These are phyloP conservation scores for Serendipita indica DNA, from an alignment of 768 basidiomycete genomes.

Conservation along the genomic window DNA sequence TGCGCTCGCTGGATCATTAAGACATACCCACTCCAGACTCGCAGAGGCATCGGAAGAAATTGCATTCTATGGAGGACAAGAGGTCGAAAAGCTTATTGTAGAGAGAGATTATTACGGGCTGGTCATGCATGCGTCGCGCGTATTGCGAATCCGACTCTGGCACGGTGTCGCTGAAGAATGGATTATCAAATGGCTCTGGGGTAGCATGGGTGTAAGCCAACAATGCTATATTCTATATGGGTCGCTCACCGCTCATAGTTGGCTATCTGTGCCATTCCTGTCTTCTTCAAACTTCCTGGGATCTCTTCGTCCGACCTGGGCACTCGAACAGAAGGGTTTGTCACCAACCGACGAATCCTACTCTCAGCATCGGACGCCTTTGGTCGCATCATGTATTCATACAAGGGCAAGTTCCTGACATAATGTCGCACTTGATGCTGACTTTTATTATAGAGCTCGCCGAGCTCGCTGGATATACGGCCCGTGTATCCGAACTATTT, in stretches of 20 bases:
- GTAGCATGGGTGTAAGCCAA: constrained; percentile 67
- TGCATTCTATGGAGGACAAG: constrained; percentile 77
- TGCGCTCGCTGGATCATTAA: constrained; percentile 73
- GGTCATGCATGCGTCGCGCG: constrained; percentile 70
- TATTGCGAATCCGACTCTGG: constrained; percentile 70
- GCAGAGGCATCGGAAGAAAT: constrained; percentile 82
- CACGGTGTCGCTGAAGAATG: constrained; percentile 89
- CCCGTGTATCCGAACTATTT: constrained; percentile 74
- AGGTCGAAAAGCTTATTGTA: constrained; percentile 79
- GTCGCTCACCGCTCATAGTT: constrained; percentile 31
- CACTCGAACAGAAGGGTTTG: constrained; percentile 84
- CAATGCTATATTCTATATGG: background rate
- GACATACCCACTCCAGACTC: constrained; percentile 83
- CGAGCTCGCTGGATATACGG: constrained; percentile 90
- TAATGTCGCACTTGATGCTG: background rate
- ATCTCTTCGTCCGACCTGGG: constrained; percentile 55
- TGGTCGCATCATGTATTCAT: constrained; percentile 91
- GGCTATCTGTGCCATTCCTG: constrained; percentile 81
- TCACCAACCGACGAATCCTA: constrained; percentile 85
- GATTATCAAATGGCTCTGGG: constrained; percentile 84
- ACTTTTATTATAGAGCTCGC: constrained; percentile 45
- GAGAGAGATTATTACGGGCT: constrained; percentile 79
- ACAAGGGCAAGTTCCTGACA: constrained; percentile 37
- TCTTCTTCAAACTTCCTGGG: constrained; percentile 80
- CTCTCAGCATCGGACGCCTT: constrained; percentile 91